These are phyloP conservation scores for Fistulinella cinereoalba DNA, from an alignment of 1,284 basidiomycete species.

Conservation along the genomic window DNA sequence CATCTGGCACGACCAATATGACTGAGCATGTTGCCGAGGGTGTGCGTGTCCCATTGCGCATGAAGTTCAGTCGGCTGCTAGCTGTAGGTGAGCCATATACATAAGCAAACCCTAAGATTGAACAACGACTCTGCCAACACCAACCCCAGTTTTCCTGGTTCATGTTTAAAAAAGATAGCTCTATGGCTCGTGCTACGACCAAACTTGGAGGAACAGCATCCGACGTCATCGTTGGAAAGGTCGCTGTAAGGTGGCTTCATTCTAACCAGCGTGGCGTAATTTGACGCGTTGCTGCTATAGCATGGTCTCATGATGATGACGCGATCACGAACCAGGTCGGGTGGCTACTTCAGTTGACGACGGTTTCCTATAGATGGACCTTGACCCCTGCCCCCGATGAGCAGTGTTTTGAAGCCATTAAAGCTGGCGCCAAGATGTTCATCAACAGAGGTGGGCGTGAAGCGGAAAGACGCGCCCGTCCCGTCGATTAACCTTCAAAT, in stretches of 20 bases:
- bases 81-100: too few relatives aligned
- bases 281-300: constrained; percentile 9
- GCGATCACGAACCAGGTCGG: constrained; percentile 12
- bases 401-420: constrained; percentile 60
- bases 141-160: too few relatives aligned
- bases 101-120: too few relatives aligned
- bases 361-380: constrained; percentile 22
- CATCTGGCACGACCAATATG: too few relatives aligned
- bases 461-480: too few relatives aligned
- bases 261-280: background rate
- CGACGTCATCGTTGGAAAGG: constrained; percentile 31
- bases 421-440: constrained; percentile 49
- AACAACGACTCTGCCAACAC: too few relatives aligned
- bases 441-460: constrained; percentile 48
- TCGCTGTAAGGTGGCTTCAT: constrained; percentile 32
- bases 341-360: too few relatives aligned
- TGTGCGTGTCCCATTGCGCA: too few relatives aligned
- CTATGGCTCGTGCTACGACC: constrained; percentile 19
- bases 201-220: constrained; percentile 34
- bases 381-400: constrained; percentile 41
- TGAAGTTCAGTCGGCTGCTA: too few relatives aligned
- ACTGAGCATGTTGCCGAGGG: too few relatives aligned
- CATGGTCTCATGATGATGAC: constrained; percentile 32
- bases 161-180: background rate
- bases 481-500: too few relatives aligned